phyloP scores from a whole-genome alignment of 345 rosid species.

The Citrus hindsii region DNA sequence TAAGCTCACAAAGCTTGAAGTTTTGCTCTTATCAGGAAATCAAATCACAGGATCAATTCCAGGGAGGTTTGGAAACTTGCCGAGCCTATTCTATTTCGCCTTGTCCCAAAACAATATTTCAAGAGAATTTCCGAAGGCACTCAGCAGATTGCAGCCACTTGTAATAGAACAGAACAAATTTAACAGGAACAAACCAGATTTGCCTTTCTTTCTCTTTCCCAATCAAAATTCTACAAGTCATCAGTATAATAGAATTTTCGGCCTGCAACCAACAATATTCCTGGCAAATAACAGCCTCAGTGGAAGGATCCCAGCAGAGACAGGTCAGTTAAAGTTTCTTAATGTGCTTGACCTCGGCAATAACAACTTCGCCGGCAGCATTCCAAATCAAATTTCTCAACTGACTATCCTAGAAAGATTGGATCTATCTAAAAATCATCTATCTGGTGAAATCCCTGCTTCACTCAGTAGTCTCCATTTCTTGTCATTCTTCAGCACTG shows the following conservation, averaged over 20 bases:
- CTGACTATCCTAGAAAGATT: no score
- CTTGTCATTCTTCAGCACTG: no score
- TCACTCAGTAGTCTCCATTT: no score
- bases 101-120: slow-evolving; percentile 7
- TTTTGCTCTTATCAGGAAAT: slow-evolving; percentile 25
- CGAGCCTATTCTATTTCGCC: slow-evolving; percentile 3
- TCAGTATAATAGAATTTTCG: not conserved
- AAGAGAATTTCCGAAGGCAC: not conserved
- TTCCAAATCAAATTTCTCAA: no score
- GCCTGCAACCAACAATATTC: not conserved
- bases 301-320: no score
- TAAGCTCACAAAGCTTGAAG: slow-evolving; percentile 15
- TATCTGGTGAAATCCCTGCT: no score
- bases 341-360: no score
- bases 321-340: no score
- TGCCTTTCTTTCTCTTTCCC: slow-evolving; percentile 1
- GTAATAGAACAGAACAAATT: not conserved
- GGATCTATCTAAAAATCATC: no score
- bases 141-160: not conserved
- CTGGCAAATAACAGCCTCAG: no score
- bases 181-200: not conserved
- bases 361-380: no score
- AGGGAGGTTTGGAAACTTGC: slow-evolving; percentile 1
- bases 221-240: not conserved
- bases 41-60: slow-evolving; percentile 23